Evolutionary conservation across 768 basidiomycete species (phyloP).

Genomic region (Naganishia vishniacii): DNA sequence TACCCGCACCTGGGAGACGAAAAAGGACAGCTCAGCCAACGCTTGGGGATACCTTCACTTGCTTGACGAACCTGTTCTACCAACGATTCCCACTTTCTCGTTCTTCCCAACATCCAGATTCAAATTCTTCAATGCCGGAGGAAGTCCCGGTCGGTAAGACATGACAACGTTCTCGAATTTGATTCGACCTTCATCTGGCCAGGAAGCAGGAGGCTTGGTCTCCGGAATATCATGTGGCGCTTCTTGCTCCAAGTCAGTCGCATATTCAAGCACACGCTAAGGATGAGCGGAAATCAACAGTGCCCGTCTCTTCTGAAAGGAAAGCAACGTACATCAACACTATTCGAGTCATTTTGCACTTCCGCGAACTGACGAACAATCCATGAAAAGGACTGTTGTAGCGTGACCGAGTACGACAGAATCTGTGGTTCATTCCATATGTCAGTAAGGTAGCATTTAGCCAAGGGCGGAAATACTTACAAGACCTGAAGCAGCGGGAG

Average conservation of each 20-base stretch:
- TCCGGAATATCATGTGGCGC: slow-evolving; percentile 64
- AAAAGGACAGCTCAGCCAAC: slow-evolving; percentile 53
- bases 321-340: slow-evolving; percentile 1
- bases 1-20: slow-evolving; percentile 66
- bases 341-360: slow-evolving; percentile 72
- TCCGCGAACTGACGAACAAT: slow-evolving; percentile 53
- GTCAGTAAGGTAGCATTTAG: not conserved
- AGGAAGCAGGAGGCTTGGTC: slow-evolving; percentile 57
- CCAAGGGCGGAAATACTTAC: not conserved
- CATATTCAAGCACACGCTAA: slow-evolving; percentile 71
- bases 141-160: slow-evolving; percentile 80
- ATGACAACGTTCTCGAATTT: slow-evolving; percentile 71
- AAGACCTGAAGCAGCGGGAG: slow-evolving; percentile 72
- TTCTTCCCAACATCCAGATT: slow-evolving; percentile 64
- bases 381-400: slow-evolving; percentile 54
- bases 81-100: slow-evolving; percentile 90
- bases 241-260: slow-evolving; percentile 74
- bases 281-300: slow-evolving; percentile 55
- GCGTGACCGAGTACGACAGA: slow-evolving; percentile 71
- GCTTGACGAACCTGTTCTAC: slow-evolving; percentile 49
- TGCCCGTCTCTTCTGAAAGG: too few species aligned
- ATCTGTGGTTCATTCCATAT: slow-evolving; percentile 42
- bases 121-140: slow-evolving; percentile 76
- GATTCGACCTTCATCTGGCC: slow-evolving; percentile 71
- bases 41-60: not conserved